These are phyloP conservation scores for Penicillium chermesinum DNA, from an alignment of 495 filamentous ascomycete species.

Conservation along the genomic window DNA sequence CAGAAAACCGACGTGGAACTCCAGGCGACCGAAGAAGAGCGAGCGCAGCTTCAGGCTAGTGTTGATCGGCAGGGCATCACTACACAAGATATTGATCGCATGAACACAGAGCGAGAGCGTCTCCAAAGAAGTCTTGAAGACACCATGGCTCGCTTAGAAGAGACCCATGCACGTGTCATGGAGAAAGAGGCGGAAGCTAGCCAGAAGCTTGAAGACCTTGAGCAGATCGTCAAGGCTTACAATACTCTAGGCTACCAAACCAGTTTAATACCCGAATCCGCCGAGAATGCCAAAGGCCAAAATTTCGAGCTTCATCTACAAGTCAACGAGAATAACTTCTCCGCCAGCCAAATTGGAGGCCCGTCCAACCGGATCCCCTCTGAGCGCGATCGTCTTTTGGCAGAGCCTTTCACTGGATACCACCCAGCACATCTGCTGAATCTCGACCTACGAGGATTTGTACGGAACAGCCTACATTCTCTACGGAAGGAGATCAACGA, in stretches of 20 bases:
- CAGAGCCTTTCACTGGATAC: constrained; percentile 78
- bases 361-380: constrained; percentile 45
- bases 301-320: constrained; percentile 79
- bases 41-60: constrained; percentile 68
- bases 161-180: constrained; percentile 71
- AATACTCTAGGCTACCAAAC: constrained; percentile 92
- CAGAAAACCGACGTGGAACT: constrained; percentile 73
- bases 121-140: constrained; percentile 79
- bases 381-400: constrained; percentile 63
- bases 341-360: constrained; percentile 62
- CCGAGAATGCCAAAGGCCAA: constrained; percentile 75
- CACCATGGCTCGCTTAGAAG: constrained; percentile 67
- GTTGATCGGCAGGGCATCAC: constrained; percentile 91
- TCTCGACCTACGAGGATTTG: constrained; percentile 72
- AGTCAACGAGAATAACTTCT: constrained; percentile 72
- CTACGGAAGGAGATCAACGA: constrained; percentile 87
- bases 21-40: constrained; percentile 72
- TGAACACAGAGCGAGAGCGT: constrained; percentile 91
- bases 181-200: constrained; percentile 82
- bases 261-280: constrained; percentile 77
- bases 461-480: constrained; percentile 70
- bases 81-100: constrained; percentile 95
- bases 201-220: constrained; percentile 79
- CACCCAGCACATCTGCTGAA: constrained; percentile 82
- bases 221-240: constrained; percentile 79